A percentile compares a stretch with the other conserved stretches of the same genome.
phyloP scores from a whole-genome alignment of 768 basidiomycete species.

The Agaricus bisporus region DNA sequence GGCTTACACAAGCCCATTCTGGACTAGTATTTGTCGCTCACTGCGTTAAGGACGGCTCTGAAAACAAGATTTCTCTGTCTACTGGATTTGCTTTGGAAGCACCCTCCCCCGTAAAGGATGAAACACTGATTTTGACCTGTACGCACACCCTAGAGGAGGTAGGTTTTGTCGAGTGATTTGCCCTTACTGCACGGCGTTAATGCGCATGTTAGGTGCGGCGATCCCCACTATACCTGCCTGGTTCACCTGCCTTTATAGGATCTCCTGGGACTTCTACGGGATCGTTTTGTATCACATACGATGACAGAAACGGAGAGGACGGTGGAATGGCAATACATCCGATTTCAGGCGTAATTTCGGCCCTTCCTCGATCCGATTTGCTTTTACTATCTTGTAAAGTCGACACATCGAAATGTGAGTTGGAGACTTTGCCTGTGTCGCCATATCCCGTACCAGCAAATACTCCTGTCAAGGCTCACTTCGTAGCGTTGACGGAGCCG shows the following conservation, averaged over 20 bases:
- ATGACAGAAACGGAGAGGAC: neutral
- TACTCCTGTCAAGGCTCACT: constrained; percentile 44
- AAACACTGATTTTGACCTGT: constrained; percentile 44
- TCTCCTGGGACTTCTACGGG: constrained; percentile 18
- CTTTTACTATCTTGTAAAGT: constrained; percentile 34
- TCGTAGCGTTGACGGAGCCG: constrained; percentile 40
- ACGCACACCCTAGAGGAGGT: constrained; percentile 63
- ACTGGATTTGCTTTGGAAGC: constrained; percentile 51
- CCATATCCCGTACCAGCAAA: constrained; percentile 51
- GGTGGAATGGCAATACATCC: constrained; percentile 21
- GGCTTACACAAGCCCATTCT: constrained; percentile 18
- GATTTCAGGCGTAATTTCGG: constrained; percentile 41
- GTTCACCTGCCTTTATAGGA: constrained; percentile 2
- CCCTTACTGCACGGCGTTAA: constrained; percentile 5
- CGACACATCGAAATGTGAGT: constrained; percentile 13
- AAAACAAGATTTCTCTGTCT: constrained; percentile 43
- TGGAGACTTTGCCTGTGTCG: constrained; percentile 50
- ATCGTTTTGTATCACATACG: constrained; percentile 27
- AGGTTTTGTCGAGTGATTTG: constrained; percentile 10
- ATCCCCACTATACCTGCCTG: constrained; percentile 20
- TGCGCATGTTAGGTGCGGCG: constrained; percentile 19
- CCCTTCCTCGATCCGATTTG: constrained; percentile 56
- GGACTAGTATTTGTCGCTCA: constrained; percentile 48
- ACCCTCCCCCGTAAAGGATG: constrained; percentile 15
- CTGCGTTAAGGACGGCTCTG: constrained; percentile 28